Conservation (phyloP, 2,329 filamentous ascomycete genomes). For the Sphaerulina musiva region DNA sequence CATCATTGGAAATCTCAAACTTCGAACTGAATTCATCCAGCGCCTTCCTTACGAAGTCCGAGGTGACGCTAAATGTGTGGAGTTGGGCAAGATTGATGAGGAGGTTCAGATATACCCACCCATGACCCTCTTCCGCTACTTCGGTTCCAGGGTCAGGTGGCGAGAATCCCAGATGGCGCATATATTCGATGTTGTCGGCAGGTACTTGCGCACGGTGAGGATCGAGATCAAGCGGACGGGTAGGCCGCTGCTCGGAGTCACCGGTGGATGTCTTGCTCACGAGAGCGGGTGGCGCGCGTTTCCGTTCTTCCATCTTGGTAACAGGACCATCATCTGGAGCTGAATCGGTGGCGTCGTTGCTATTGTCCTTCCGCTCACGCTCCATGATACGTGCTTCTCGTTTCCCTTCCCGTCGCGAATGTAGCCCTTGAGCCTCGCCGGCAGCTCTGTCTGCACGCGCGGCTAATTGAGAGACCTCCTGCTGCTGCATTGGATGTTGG, state of each 20-base stretch:
- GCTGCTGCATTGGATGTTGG: conserved; percentile 49
- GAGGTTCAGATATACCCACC: conserved; percentile 78
- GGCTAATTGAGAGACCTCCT: conserved; percentile 52
- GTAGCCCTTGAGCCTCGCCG: conserved; percentile 37
- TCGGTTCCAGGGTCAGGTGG: conserved; percentile 50
- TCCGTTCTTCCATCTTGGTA: neutral
- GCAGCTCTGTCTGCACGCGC: conserved; percentile 42
- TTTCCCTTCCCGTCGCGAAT: conserved; percentile 35
- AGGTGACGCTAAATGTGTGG: conserved; percentile 76
- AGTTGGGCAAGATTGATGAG: conserved; percentile 76
- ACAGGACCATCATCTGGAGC: conserved; percentile 6
- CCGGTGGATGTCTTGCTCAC: neutral
- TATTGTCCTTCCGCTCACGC: conserved; percentile 15
- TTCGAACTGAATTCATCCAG: conserved; percentile 64
- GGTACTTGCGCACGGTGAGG: conserved; percentile 70
- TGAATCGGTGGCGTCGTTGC: conserved; percentile 5
- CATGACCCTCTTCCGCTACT: conserved; percentile 59
- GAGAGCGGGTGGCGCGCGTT: neutral
- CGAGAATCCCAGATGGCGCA: conserved; percentile 64
- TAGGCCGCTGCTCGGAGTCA: conserved; percentile 62
- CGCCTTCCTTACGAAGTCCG: conserved; percentile 67
- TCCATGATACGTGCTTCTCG: conserved; percentile 44
- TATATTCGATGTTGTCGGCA: conserved; percentile 71
- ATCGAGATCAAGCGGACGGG: conserved; percentile 68
- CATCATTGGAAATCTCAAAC: conserved; percentile 70